Conservation (phyloP, 176 grass and related monocot species). For the Avena sativa region DNA sequence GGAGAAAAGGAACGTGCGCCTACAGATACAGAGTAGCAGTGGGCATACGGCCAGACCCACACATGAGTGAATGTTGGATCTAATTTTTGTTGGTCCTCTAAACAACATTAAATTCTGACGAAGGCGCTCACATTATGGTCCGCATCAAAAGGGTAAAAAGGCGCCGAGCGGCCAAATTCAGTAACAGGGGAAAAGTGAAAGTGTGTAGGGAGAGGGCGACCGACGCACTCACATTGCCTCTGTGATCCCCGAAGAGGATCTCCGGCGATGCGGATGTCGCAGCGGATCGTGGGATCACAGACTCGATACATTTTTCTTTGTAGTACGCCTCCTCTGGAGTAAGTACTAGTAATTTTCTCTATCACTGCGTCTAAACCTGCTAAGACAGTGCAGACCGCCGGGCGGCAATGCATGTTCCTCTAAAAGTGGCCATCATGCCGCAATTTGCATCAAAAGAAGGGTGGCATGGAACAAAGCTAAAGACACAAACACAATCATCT, state of each 20-base stretch:
- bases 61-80: neutral
- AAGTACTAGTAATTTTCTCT: neutral
- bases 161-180: neutral
- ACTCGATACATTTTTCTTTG: no score
- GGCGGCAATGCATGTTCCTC: neutral
- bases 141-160: conserved; percentile 26
- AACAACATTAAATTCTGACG: neutral
- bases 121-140: neutral
- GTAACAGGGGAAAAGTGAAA: neutral
- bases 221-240: neutral
- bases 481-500: conserved; percentile 18
- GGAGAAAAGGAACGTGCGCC: neutral
- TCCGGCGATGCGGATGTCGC: conserved; percentile 3
- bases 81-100: neutral
- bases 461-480: conserved; percentile 40
- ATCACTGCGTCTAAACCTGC: neutral
- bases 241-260: neutral
- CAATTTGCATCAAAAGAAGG: conserved; percentile 23
- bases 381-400: neutral
- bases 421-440: neutral
- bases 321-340: no score
- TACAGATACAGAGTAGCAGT: neutral
- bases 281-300: neutral
- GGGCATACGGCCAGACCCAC: neutral
- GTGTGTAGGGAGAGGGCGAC: neutral